A percentile compares a stretch with the other conserved stretches of the same genome.
Evolutionary conservation across 352 stramenopile species (phyloP).

Genomic region (Globisporangium okanoganense): DNA sequence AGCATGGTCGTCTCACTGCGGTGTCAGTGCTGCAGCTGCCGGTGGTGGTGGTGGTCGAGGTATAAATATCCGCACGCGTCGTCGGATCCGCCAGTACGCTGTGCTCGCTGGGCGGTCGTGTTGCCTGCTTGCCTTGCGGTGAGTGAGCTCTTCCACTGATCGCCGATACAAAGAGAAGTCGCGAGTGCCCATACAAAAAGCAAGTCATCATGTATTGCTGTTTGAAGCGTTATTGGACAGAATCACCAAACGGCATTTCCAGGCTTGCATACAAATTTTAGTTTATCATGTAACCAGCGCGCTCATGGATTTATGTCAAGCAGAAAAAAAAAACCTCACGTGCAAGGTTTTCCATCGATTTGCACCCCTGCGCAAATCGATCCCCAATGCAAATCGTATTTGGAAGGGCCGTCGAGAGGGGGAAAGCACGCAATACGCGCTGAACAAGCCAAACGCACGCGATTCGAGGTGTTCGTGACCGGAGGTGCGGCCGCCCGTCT

Average conservation of each 20-base stretch:
- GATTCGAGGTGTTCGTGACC: neutral
- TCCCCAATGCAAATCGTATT: neutral
- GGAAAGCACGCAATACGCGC: neutral
- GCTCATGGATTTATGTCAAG: neutral
- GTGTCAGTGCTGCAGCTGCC: too few species aligned
- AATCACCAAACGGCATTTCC: neutral
- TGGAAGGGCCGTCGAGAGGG: neutral
- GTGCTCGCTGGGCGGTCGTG: too few species aligned
- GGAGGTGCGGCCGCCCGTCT: too few species aligned
- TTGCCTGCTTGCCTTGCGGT: neutral
- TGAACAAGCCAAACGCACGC: neutral
- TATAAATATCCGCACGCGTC: slow-evolving; percentile 9
- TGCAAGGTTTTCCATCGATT: too few species aligned
- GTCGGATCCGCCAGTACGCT: neutral
- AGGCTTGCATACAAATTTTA: neutral
- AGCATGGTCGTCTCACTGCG: slow-evolving; percentile 9
- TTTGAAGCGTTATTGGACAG: neutral
- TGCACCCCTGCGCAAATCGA: neutral
- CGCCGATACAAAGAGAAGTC: neutral
- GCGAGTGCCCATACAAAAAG: neutral
- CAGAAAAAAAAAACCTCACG: too few species aligned
- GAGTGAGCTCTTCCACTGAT: slow-evolving; percentile 6
- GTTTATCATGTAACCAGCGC: neutral
- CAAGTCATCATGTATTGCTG: neutral
- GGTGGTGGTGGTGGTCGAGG: neutral